Conservation (phyloP, 371 early-diverging fungal species). For the Zychaea mexicana region DNA sequence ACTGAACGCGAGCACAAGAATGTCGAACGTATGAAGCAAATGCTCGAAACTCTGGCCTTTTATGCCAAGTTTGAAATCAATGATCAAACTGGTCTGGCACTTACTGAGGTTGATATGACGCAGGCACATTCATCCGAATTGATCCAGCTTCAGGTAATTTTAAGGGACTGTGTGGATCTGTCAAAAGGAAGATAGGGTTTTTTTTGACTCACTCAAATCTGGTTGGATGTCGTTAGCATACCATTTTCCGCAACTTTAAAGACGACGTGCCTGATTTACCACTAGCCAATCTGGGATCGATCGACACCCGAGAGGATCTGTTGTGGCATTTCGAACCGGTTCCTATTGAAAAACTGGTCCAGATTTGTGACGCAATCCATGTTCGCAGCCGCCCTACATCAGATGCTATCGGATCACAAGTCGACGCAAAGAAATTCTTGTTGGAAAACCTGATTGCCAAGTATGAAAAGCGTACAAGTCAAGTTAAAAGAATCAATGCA, state of each 20-base stretch:
- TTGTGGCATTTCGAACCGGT: conserved; percentile 60
- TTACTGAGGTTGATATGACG: conserved; percentile 68
- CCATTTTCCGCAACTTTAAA: conserved; percentile 68
- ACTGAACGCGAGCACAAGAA: conserved; percentile 46
- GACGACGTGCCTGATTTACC: conserved; percentile 73
- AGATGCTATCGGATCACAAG: conserved; percentile 19
- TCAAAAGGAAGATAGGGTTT: no score
- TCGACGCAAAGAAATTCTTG: conserved; percentile 41
- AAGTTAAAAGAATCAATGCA: conserved; percentile 69
- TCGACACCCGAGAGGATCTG: conserved; percentile 60
- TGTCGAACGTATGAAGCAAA: conserved; percentile 54
- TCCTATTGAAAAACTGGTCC: conserved; percentile 41
- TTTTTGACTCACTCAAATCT: no score
- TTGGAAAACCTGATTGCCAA: conserved; percentile 59
- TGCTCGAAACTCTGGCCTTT: conserved; percentile 66
- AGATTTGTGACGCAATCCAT: conserved; percentile 59
- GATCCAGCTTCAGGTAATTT: conserved; percentile 59
- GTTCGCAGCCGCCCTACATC: conserved; percentile 51
- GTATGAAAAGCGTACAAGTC: conserved; percentile 67
- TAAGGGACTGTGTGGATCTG: no score
- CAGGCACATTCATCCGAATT: conserved; percentile 63
- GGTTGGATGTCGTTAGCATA: conserved; percentile 16
- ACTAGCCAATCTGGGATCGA: conserved; percentile 69
- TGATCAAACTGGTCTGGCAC: conserved; percentile 78
- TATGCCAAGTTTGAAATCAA: conserved; percentile 83